Base-by-base conservation (phyloP, 176 grass and related monocot species). In the Musa schizocarpa region DNA sequence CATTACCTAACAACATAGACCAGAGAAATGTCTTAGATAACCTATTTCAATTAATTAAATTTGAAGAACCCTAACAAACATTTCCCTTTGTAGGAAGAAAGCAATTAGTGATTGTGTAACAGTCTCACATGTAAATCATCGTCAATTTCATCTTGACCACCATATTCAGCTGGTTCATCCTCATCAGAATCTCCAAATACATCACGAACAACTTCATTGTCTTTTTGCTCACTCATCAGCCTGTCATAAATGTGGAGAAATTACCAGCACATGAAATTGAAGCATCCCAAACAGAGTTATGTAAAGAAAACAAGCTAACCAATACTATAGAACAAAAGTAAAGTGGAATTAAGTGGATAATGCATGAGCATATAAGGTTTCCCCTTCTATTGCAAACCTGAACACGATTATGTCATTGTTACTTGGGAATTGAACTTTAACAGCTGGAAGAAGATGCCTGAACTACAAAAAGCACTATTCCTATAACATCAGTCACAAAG, bases 101-200 rank as follows among this genome's bases (percentile, higher is more conserved):
- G 1, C 1, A 62, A 62, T 20, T 61, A 19, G 20, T 1, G 11
- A 52, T n/a, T 9, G 0, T 54, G 14, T 71, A 11, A 21, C 14
- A 29, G 9, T 87, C 86, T 98, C 58, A 98, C 95, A 89, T 85
- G 88, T 25, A 80, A 86, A 80, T 93, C 95, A 74, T 91, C 82
- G 75, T 87, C 83, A 54, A 78, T 84, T 86, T 98, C 90, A 85
- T 87, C 61, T 19, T 29, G 94, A 57, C 74, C 49, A 17, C 14
- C 75, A 82, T 93, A 98, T 77, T 81, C 81, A 83, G 74, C 79
- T 77, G 74, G 86, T 76, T 91, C 95, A 71, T 98, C 95, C 82
- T 98, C 95, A 82, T 98, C 95, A 72, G 87, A 90, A 71, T 98
- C 90, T 69, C 95, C 90, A 89, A 98, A 98, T 51, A 93, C 95